Base-by-base conservation (phyloP, 805 yeast species). In the Cyberlindnera americana region DNA sequence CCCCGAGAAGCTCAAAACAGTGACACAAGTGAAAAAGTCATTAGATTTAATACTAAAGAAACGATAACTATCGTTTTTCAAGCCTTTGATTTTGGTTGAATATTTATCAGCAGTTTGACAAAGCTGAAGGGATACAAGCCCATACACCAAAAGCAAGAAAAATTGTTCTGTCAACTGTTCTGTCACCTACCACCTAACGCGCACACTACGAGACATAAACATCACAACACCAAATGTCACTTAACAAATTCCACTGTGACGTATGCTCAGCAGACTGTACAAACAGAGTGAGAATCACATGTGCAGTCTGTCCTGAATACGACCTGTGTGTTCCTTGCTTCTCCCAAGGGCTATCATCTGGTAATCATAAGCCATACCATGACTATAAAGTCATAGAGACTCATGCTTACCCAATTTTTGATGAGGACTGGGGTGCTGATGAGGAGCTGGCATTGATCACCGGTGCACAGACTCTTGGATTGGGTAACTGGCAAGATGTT, bases 301-400 rank as follows among this genome's bases (percentile, higher is more conserved):
- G 99, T 69, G 98, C 97, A 0, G 82, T 79, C 24, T 95, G 99
- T 64, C 70, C 78, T 3, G 98, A 91, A 61, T 93, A 91, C 56
- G 99, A 93, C 60, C 67, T 93, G n/a, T 93, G 99, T 69, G 98
- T 95, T 5, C 96, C 95, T 3, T 93, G 99, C 61, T 93, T 93
- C 65, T 82, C 96, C 3, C 75, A 79, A 41, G 99, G 99, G 12
- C 67, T 75, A 13, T 66, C 76, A 17, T 76, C 93, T 3, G 95
- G 88, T 3, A 81, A 77, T 46, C 99, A 93, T 66, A 82, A 88
- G 60, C 98, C 99, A 10, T 86, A 79, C 73, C 99, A 93, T 60
- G 95, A 86, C 56, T 93, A 93, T 60, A 77, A 79, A 54, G 85
- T 93, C 13, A 81, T 91, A 19, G 99, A 93, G 61, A 96, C 95